These are phyloP conservation scores for Camellia lanceoleosa DNA, from an alignment of 148 eudicot species.

Conservation along the genomic window DNA sequence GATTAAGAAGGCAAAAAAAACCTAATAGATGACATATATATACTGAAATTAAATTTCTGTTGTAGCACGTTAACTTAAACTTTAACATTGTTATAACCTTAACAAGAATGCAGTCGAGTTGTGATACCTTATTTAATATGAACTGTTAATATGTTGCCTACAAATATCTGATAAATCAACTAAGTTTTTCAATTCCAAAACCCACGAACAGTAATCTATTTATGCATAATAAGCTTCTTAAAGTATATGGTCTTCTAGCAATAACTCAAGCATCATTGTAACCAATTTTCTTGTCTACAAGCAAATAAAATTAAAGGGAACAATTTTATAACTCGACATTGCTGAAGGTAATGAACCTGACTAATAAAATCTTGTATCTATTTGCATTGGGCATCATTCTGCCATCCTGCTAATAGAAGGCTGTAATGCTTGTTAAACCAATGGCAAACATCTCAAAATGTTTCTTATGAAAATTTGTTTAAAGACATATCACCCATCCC, in stretches of 20 bases:
- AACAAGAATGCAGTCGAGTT: too few species aligned
- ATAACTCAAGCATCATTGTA: not conserved
- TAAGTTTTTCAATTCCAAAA: not conserved
- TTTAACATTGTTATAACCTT: too few species aligned
- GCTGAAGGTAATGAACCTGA: too few species aligned
- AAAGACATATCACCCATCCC: not conserved
- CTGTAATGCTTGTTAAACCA: not conserved
- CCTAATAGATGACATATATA: too few species aligned
- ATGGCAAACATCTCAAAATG: not conserved
- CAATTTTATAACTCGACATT: not conserved
- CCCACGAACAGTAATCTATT: not conserved
- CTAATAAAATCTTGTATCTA: not conserved
- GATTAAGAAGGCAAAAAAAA: too few species aligned
- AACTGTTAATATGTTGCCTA: not conserved
- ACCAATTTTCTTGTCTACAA: not conserved
- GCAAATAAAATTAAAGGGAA: not conserved
- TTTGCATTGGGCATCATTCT: not conserved
- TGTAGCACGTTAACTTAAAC: too few species aligned
- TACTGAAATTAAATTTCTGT: too few species aligned
- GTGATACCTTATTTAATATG: not conserved
- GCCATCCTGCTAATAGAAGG: conserved; percentile 4
- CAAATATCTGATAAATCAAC: not conserved
- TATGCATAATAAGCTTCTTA: not conserved
- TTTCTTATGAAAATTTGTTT: not conserved
- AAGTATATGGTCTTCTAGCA: not conserved